Evolutionary conservation across 306 rosid genomes (phyloP).

Genomic region (Macrotyloma uniflorum): DNA sequence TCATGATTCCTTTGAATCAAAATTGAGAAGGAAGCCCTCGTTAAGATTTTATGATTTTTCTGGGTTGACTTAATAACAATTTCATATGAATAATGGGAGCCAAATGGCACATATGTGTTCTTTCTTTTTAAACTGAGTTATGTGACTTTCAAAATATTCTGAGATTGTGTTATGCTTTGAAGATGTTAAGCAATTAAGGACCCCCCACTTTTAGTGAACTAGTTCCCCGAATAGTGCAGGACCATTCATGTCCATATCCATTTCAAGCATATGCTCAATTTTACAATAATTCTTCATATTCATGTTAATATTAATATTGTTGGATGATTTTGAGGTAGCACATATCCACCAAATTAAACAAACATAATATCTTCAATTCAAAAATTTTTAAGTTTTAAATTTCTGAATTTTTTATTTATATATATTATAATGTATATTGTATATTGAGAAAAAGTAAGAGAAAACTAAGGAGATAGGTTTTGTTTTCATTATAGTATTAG

Average conservation of each 20-base stretch:
- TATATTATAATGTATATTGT: too few species aligned
- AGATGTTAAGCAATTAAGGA: conserved; percentile 45
- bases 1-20: neutral
- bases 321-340: too few species aligned
- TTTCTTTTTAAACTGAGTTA: conserved; percentile 34
- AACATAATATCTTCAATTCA: too few species aligned
- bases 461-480: too few species aligned
- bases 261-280: too few species aligned
- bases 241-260: conserved; percentile 43
- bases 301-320: too few species aligned
- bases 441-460: too few species aligned
- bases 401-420: too few species aligned
- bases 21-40: neutral
- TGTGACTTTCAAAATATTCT: conserved; percentile 55
- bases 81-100: conserved; percentile 16
- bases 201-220: conserved; percentile 48
- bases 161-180: conserved; percentile 33
- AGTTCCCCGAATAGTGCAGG: conserved; percentile 52
- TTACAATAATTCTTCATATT: too few species aligned
- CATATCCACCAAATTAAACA: too few species aligned
- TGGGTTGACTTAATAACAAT: conserved; percentile 37
- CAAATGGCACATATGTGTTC: conserved; percentile 37
- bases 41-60: neutral
- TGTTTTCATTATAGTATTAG: too few species aligned
- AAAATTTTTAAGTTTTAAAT: too few species aligned